Conservation (phyloP, 2,329 filamentous ascomycete genomes). For the Chaetomiaceae sp. region DNA sequence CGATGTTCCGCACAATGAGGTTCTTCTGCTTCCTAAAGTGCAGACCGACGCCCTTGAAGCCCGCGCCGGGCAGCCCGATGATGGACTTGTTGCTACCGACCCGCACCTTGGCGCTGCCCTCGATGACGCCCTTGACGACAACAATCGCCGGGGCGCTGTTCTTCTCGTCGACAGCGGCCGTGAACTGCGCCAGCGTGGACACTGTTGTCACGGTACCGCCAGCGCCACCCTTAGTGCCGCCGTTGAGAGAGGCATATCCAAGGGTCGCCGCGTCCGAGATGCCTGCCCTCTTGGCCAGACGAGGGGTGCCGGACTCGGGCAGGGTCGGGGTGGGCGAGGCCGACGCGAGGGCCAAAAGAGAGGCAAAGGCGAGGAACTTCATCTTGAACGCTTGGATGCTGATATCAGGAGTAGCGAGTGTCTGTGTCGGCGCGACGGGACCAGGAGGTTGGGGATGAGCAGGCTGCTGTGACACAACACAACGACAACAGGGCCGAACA, state of each 20-base stretch:
- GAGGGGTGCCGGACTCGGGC: slow-evolving; percentile 6
- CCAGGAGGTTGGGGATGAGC: too few species aligned
- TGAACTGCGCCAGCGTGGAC: slow-evolving; percentile 46
- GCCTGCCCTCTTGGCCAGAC: slow-evolving; percentile 11
- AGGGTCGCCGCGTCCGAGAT: slow-evolving; percentile 22
- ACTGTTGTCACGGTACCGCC: slow-evolving; percentile 54
- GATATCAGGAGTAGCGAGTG: too few species aligned
- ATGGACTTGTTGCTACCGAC: slow-evolving; percentile 49
- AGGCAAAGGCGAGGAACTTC: slow-evolving; percentile 13
- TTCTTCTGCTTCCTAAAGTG: slow-evolving; percentile 51
- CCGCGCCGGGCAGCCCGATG: slow-evolving; percentile 36
- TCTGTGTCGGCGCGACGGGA: too few species aligned
- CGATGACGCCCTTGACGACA: slow-evolving; percentile 43
- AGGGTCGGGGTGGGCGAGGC: slow-evolving; percentile 20
- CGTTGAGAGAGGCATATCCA: slow-evolving; percentile 24
- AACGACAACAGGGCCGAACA: background rate
- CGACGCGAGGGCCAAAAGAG: slow-evolving; percentile 8
- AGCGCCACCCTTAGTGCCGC: slow-evolving; percentile 48
- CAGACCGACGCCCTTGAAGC: slow-evolving; percentile 45
- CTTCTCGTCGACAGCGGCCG: slow-evolving; percentile 40
- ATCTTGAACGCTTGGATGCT: slow-evolving; percentile 10
- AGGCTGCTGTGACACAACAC: background rate
- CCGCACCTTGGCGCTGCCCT: slow-evolving; percentile 38
- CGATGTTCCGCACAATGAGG: slow-evolving; percentile 60
- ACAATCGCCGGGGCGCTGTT: slow-evolving; percentile 44